These are phyloP conservation scores for Bocquillonia castaneifolia DNA, from an alignment of 441 rosid genomes.

Conservation along the genomic window DNA sequence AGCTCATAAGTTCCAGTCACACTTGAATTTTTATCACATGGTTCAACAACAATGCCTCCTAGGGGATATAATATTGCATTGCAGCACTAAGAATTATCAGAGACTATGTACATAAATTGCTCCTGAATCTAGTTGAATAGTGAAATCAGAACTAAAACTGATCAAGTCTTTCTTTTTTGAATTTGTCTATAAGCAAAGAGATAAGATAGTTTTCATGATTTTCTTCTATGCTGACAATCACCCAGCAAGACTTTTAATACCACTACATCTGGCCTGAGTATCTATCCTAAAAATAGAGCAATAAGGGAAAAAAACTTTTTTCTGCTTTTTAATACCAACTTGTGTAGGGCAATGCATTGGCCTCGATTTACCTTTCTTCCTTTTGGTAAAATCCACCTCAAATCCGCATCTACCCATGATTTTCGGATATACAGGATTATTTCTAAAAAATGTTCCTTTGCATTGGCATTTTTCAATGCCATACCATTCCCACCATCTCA, in stretches of 20 bases:
- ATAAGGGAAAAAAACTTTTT: background rate
- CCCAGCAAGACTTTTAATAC: background rate
- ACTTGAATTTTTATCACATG: background rate
- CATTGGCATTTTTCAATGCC: background rate
- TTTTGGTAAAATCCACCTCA: background rate
- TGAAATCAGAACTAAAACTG: background rate
- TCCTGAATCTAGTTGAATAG: background rate
- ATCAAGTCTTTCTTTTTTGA: background rate
- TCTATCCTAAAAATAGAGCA: background rate
- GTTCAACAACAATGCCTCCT: background rate
- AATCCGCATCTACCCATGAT: background rate
- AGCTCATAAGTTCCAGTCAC: background rate
- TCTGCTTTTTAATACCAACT: background rate
- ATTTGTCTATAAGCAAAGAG: background rate
- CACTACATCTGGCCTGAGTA: slow-evolving; percentile 1
- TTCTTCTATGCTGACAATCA: background rate
- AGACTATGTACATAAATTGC: background rate
- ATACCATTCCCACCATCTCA: slow-evolving; percentile 1
- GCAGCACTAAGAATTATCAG: background rate
- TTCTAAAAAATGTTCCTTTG: background rate
- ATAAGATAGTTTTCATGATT: background rate
- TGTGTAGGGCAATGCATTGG: background rate
- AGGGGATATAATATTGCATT: background rate
- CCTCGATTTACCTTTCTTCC: background rate
- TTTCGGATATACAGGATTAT: background rate